phyloP scores from a whole-genome alignment of 495 filamentous ascomycete genomes.

The Aspergillus kassunensis region DNA sequence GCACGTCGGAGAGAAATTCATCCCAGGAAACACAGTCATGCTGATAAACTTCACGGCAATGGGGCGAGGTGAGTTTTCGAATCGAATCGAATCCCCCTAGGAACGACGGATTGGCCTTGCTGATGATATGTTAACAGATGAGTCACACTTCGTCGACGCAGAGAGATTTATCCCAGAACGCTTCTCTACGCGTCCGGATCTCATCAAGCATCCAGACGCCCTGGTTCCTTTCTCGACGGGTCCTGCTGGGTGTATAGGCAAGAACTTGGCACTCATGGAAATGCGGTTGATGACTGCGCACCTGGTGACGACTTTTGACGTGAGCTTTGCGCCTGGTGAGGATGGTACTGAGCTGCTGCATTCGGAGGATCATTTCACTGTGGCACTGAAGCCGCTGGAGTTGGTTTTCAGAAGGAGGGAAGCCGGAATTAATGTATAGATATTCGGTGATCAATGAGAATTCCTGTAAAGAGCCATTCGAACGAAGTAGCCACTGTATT shows the following conservation, averaged over 20 bases:
- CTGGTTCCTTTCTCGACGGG: conserved; percentile 15
- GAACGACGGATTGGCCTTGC: too few species aligned
- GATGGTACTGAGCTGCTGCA: conserved; percentile 27
- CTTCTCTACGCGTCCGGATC: conserved; percentile 38
- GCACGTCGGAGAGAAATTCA: neutral
- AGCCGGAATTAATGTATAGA: too few species aligned
- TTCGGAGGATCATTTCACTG: conserved; percentile 15
- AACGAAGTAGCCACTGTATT: too few species aligned
- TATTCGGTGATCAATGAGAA: too few species aligned
- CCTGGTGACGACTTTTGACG: conserved; percentile 20
- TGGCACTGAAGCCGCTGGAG: neutral
- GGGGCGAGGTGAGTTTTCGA: neutral
- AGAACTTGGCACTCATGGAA: conserved; percentile 20
- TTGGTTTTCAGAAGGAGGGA: neutral
- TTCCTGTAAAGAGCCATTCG: too few species aligned
- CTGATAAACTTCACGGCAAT: neutral
- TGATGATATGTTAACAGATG: too few species aligned
- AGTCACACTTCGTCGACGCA: conserved; percentile 18
- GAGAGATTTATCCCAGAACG: conserved; percentile 51
- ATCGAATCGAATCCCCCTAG: too few species aligned
- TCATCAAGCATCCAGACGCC: conserved; percentile 16
- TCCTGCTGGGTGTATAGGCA: conserved; percentile 23
- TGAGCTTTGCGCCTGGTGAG: conserved; percentile 20
- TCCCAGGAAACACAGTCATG: neutral
- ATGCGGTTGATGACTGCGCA: conserved; percentile 19